Evolutionary conservation across 1,284 basidiomycete species (phyloP).

Genomic region (Sporisorium iseilematis-ciliati): DNA sequence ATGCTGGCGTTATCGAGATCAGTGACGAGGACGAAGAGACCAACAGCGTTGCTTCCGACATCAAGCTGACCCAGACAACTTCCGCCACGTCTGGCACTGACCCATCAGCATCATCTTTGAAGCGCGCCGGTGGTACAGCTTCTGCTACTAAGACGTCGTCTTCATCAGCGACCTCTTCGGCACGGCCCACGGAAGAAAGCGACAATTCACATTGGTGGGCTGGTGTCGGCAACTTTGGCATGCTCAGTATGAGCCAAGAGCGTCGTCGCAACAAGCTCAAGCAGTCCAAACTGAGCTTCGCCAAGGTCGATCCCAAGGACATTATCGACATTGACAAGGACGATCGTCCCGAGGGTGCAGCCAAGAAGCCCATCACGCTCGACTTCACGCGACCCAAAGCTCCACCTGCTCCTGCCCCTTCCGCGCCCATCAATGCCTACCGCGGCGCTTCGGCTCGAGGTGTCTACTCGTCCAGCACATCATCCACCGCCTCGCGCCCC

Average conservation of each 20-base stretch:
- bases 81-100: background rate
- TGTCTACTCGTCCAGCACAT: conserved; percentile 15
- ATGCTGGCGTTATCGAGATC: conserved; percentile 35
- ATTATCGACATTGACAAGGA: conserved; percentile 53
- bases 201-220: conserved; percentile 54
- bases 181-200: conserved; percentile 9
- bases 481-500: conserved; percentile 17
- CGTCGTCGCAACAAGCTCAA: conserved; percentile 47
- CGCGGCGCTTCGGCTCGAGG: conserved; percentile 37
- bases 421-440: conserved; percentile 54
- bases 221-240: conserved; percentile 35
- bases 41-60: conserved; percentile 32
- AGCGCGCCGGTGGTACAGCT: conserved; percentile 5
- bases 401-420: conserved; percentile 21
- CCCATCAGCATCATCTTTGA: conserved; percentile 10
- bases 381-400: conserved; percentile 43
- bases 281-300: conserved; percentile 59
- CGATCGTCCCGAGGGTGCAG: conserved; percentile 4
- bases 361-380: conserved; percentile 44
- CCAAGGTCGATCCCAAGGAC: conserved; percentile 38
- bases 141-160: conserved; percentile 1
- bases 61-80: conserved; percentile 21
- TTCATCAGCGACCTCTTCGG: conserved; percentile 5
- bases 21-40: conserved; percentile 50
- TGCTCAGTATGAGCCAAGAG: conserved; percentile 40